Percentiles rank a stretch among this genome's conserved stretches.
Conservation (phyloP, 805 yeast species). For the Kuraishia hungarica region DNA sequence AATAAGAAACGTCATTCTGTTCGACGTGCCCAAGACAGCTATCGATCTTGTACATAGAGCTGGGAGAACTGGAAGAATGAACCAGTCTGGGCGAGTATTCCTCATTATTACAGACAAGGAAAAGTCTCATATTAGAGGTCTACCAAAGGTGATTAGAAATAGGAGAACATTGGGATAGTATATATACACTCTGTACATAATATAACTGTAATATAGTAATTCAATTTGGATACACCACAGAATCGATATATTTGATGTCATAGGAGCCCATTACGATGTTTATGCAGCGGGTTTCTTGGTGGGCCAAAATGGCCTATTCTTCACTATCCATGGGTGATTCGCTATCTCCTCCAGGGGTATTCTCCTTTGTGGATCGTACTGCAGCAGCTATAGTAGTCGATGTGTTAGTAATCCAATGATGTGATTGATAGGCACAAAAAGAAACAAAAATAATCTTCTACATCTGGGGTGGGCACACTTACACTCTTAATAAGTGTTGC, state of each 20-base stretch:
- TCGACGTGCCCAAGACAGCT: slow-evolving; percentile 79
- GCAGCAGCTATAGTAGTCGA: slow-evolving; percentile 36
- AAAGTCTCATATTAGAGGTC: slow-evolving; percentile 74
- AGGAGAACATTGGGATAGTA: slow-evolving; percentile 27
- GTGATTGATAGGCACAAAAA: not conserved
- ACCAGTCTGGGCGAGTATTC: slow-evolving; percentile 80
- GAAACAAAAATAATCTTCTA: too few relatives aligned
- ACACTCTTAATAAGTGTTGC: slow-evolving; percentile 51
- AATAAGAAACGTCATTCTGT: slow-evolving; percentile 71
- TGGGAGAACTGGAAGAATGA: slow-evolving; percentile 93
- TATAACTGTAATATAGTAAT: too few relatives aligned
- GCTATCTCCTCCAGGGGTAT: slow-evolving; percentile 51
- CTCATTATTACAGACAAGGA: slow-evolving; percentile 62
- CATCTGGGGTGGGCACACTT: not conserved
- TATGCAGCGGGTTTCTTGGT: not conserved
- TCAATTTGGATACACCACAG: not conserved
- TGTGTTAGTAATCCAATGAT: not conserved
- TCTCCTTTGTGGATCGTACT: slow-evolving; percentile 63
- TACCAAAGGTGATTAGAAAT: slow-evolving; percentile 59
- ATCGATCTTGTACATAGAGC: slow-evolving; percentile 85
- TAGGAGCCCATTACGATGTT: not conserved
- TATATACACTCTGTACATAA: not conserved
- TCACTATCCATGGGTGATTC: slow-evolving; percentile 77
- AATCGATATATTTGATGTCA: too few relatives aligned
- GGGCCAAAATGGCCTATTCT: slow-evolving; percentile 55